Base-by-base conservation (phyloP, 2,329 filamentous ascomycete genomes). In the Fusarium sp. region DNA sequence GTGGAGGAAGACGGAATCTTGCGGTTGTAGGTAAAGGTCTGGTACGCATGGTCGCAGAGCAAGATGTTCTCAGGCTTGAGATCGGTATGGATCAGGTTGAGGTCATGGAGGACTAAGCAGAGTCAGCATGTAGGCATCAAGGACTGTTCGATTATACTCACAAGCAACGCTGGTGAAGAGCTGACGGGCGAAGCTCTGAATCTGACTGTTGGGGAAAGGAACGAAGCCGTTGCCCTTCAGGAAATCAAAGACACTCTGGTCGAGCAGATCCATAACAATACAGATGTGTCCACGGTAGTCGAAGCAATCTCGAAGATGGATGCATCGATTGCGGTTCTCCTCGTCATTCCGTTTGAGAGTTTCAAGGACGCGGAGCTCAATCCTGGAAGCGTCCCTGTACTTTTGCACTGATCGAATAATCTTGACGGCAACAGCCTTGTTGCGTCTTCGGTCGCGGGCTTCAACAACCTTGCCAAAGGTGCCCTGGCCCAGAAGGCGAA, bases 381-480 rank as follows among this genome's bases (percentile, higher is more conserved):
- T 99, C 63, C 93, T 87, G 9, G 92, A 96, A 32, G 95, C 95
- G 78, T 99, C 95, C 42, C 95, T 89, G 73, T 99, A 99, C 75
- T 99, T 99, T 72, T 97, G 95, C 11, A 99, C 95, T 1, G 95
- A 97, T 67, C 95, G 89, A 66, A 99, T 98, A 75, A 99, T 96
- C 77, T 99, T 99, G 76, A 99, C 92, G 31, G 95, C 95, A 35
- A 96, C 96, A 6, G 82, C 74, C 73, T 93, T 92, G 67, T 89
- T 89, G 62, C 88, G 88, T 69, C 85, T 85, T 58, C 86, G 86
- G 73, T 99, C 95, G 68, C 86, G 88, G 48, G 95, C 95, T 76
- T 97, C 90, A 15, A 99, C 95, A 14, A 99, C 95, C 76, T 99
- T 99, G 72, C 95, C 95, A 73, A 99, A 99, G 0, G 95, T 99